Percentiles rank a stretch among this genome's conserved stretches.
Evolutionary conservation across 257 asterid genomes (phyloP).

Genomic region (Marsdenia floribunda): DNA sequence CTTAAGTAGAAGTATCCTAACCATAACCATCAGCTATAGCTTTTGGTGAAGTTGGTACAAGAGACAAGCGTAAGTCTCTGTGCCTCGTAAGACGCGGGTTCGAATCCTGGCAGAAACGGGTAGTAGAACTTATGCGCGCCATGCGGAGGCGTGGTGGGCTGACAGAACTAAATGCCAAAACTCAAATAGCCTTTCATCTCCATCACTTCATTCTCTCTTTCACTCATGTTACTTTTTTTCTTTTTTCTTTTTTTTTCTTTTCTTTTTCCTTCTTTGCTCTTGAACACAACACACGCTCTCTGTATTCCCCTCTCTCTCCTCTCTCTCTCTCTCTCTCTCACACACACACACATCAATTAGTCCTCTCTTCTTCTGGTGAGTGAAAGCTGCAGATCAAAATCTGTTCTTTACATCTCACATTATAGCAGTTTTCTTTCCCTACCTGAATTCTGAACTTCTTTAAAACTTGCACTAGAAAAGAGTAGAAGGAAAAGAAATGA

Average conservation of each 20-base stretch:
- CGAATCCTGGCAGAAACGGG: too few relatives aligned
- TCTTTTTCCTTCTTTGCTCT: background rate
- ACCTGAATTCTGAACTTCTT: slow-evolving; percentile 7
- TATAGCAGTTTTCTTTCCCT: slow-evolving; percentile 9
- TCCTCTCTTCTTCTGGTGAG: slow-evolving; percentile 7
- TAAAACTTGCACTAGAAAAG: slow-evolving; percentile 5
- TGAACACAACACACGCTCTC: background rate
- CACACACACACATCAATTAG: slow-evolving; percentile 2
- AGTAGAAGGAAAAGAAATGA: background rate
- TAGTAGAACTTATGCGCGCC: too few relatives aligned
- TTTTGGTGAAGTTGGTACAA: too few relatives aligned
- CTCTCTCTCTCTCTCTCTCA: background rate
- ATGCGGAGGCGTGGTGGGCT: too few relatives aligned
- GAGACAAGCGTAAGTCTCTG: too few relatives aligned
- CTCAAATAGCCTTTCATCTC: too few relatives aligned
- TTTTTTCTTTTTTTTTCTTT: too few relatives aligned
- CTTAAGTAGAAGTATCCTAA: too few relatives aligned
- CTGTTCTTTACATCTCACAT: slow-evolving; percentile 8
- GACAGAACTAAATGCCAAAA: too few relatives aligned
- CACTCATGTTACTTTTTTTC: background rate
- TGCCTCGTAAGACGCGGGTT: too few relatives aligned
- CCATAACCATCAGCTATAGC: too few relatives aligned
- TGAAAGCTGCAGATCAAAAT: slow-evolving; percentile 18
- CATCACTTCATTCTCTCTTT: background rate
- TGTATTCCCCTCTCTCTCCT: background rate